phyloP scores from a whole-genome alignment of 2,329 filamentous ascomycete genomes.

The Colletotrichum ledebouriae region DNA sequence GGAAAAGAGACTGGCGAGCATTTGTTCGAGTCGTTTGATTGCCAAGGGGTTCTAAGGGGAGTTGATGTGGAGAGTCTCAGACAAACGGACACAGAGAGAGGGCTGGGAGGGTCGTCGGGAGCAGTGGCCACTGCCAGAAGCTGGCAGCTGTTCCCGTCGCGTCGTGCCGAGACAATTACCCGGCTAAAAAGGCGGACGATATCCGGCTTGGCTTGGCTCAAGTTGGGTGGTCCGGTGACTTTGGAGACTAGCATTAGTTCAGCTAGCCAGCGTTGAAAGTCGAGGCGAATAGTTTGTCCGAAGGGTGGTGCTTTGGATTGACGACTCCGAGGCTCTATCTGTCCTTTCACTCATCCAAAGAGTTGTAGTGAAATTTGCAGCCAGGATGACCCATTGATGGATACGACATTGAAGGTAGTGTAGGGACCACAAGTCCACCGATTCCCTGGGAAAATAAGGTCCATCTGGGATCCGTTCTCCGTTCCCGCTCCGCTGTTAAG shows the following conservation, averaged over 20 bases:
- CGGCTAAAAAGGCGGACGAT: constrained; percentile 17
- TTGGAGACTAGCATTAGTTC: neutral
- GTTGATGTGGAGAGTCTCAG: constrained; percentile 28
- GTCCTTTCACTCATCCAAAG: neutral
- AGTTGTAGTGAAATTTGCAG: neutral
- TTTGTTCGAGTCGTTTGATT: constrained; percentile 21
- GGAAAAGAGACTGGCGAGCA: neutral
- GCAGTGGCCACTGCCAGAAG: neutral
- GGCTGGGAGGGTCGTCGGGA: neutral
- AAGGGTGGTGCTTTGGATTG: neutral
- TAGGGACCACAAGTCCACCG: constrained; percentile 10
- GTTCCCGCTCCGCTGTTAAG: constrained; percentile 26
- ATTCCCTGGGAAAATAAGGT: constrained; percentile 28
- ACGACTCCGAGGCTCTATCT: neutral
- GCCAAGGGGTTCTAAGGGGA: constrained; percentile 27
- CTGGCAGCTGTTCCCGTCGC: neutral
- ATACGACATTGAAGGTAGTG: neutral
- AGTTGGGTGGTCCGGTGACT: constrained; percentile 11
- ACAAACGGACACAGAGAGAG: constrained; percentile 6
- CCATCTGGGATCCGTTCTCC: constrained; percentile 23
- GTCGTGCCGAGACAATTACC: constrained; percentile 31
- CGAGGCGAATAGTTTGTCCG: constrained; percentile 6
- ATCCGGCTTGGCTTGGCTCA: constrained; percentile 35
- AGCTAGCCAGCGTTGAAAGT: neutral
- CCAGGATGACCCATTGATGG: constrained; percentile 20